Evolutionary conservation across 768 basidiomycete genomes (phyloP), one percentile per base, ranked within the genome.

Genomic region (Baorangia bicolor): DNA sequence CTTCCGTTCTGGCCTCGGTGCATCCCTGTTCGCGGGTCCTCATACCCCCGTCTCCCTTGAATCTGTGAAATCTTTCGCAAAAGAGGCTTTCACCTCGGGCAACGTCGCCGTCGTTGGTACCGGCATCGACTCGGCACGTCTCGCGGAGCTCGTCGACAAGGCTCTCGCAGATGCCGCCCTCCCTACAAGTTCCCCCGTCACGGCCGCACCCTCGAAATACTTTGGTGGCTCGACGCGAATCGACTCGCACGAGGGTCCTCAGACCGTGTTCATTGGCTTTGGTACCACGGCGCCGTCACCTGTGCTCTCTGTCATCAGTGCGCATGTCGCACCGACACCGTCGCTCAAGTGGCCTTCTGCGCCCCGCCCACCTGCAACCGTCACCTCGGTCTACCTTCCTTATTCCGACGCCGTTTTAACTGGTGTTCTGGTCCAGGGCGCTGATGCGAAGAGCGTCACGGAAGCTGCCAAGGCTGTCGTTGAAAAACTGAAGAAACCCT

Each of bases 361-460:
- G 48, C 69, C 88, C 21, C 85, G 86, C n/a, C 66, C 69, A 53
- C 81, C 82, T 40, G 77, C 88, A 2, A 81, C 81, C 25, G 89
- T 89, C 52, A 80, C 87, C 69, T 73, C 87, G 12, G 84, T 97
- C 50, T 83, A 91, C 67, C 78, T 94, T 13, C 87, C 90, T 14
- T 98, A 98, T 76, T 92, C 94, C 16, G 96, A 98, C 68, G 95
- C 94, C 4, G 78, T 88, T 8, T 80, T 99, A 48, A 85, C 96
- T 56, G 94, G 94, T 55, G 73, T 97, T 53, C 73, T 92, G 50
- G 77, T 98, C 34, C 85, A 90, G 68, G 92, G 85, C 7, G 70
- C 77, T 35, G 87, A 86, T 23, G 69, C 80, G 2, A 77, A 79
- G 41, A 82, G 77, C 49, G 86, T 92, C 43, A 84, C 79, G 62